Base-by-base conservation (phyloP, 257 asterid genomes). In the Rehmannia glutinosa region DNA sequence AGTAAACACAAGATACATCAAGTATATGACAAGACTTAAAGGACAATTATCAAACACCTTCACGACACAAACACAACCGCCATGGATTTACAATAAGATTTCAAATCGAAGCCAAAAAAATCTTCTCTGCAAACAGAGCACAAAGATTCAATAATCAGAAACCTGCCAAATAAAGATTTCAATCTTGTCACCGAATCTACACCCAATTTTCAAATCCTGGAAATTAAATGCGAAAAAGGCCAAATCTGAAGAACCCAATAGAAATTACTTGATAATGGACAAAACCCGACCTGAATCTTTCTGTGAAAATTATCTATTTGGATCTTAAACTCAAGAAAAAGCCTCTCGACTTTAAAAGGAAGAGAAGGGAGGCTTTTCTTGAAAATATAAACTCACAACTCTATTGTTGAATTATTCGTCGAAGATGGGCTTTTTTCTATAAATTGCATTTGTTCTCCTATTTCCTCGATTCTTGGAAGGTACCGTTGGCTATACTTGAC, bases 1-100 rank as follows among this genome's bases (percentile, higher is more conserved):
- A 41, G 74, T 28, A 56, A 75, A 77, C 73, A 43, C 77, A 75
- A 81, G 83, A 86, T 76, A 71, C 99, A 94, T 94, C 95, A 86
- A 91, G 81, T 80, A 78, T 27, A 12, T 36, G 43, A 49, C 61
- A 56, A 67, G 49, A 43, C 66, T 38, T 32, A 41, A 56, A 43
- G 62, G 3, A 16, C 66, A 58, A 5, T 69, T 13, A 66, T 50
- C 70, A 41, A 47, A 65, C 62, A 16, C 71, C 72, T 65, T 75
- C 78, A 76, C 78, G 52, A 64, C 75, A 47, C 69, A 62, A 64
- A 21, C 16, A 41, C 36, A 57, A 67, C 66, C 46, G 57, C 81
- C 83, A 75, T 70, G 45, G 65, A 78, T 75, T 70, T 53, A 3
- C 5, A 38, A 71, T 62, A 56, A 28, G 24, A 58, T 8, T 62